A percentile compares a stretch with the other conserved stretches of the same genome.
These are phyloP conservation scores for Brassica napus DNA, from an alignment of 345 rosid genomes.

Conservation along the genomic window Da-Ae NC_063446.1:27977501-27978000, in stretches of 20 bases:
- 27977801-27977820: slow-evolving; percentile 33
- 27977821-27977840: slow-evolving; percentile 20
- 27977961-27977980: slow-evolving; percentile 45
- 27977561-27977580: slow-evolving; percentile 93
- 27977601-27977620: slow-evolving; percentile 78
- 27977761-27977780: slow-evolving; percentile 56
- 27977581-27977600: slow-evolving; percentile 93
- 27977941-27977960: slow-evolving; percentile 36
- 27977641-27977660: slow-evolving; percentile 39
- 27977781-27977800: slow-evolving; percentile 44
- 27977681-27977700: not conserved
- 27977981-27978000: slow-evolving; percentile 50
- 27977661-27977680: not conserved
- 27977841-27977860: slow-evolving; percentile 19
- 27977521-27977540: not conserved
- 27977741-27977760: slow-evolving; percentile 46
- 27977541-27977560: slow-evolving; percentile 49
- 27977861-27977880: not conserved
- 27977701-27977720: not conserved
- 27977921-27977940: not conserved
- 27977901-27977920: not conserved
- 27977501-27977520: not conserved
- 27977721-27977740: slow-evolving; percentile 32
- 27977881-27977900: not conserved
- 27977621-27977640: slow-evolving; percentile 82